Evolutionary conservation across 176 grass and related monocot species (phyloP).

Genomic region (Avena atlantica): DNA sequence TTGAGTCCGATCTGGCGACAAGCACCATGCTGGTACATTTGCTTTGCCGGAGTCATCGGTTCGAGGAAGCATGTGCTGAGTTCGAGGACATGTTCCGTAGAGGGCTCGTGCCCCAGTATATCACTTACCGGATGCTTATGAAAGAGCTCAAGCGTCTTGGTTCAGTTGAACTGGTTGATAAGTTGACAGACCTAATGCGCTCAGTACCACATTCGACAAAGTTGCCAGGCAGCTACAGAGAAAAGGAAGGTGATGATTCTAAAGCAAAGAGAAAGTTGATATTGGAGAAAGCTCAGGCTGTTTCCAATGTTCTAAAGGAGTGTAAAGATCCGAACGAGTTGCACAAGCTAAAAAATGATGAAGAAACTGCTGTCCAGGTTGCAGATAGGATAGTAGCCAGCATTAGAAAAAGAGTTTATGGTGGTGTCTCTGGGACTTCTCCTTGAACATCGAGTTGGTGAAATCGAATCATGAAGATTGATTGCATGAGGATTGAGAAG

Average conservation of each 20-base stretch:
- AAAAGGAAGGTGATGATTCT: constrained; percentile 54
- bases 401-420: constrained; percentile 71
- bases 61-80: constrained; percentile 65
- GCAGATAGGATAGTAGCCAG: constrained; percentile 63
- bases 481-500: constrained; percentile 4
- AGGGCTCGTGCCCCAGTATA: constrained; percentile 79
- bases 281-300: constrained; percentile 61
- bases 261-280: constrained; percentile 63
- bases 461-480: not conserved
- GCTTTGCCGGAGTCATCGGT: constrained; percentile 59
- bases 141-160: constrained; percentile 67
- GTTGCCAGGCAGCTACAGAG: constrained; percentile 70
- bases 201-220: constrained; percentile 79
- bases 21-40: constrained; percentile 91
- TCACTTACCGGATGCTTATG: constrained; percentile 78
- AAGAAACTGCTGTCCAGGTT: constrained; percentile 60
- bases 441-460: constrained; percentile 5
- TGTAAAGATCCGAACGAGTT: constrained; percentile 50
- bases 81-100: constrained; percentile 77
- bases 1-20: constrained; percentile 70
- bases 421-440: constrained; percentile 15
- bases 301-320: constrained; percentile 72
- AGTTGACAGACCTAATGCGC: constrained; percentile 63
- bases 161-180: constrained; percentile 53
- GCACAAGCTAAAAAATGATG: constrained; percentile 46